Percentiles rank a stretch among this genome's conserved stretches.
These are phyloP conservation scores for Boletus rufocinnamomeus DNA, from an alignment of 768 basidiomycete species.

Conservation along the genomic window DNA sequence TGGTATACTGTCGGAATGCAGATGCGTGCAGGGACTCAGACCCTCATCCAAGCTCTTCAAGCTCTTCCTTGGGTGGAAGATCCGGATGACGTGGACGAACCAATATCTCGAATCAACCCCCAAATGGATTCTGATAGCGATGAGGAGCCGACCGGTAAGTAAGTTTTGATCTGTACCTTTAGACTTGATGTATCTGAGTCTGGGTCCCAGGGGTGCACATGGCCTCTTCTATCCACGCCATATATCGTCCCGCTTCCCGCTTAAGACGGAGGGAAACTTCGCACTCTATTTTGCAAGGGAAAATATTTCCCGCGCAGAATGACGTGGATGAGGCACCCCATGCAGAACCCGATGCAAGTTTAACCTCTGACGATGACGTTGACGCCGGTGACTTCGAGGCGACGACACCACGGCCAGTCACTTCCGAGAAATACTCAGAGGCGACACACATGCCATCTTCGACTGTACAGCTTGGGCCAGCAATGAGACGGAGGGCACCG, in stretches of 20 bases:
- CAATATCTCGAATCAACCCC: slow-evolving; percentile 42
- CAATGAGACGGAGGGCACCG: slow-evolving; percentile 25
- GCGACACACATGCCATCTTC: slow-evolving; percentile 2
- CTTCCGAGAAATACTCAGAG: slow-evolving; percentile 18
- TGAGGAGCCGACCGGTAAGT: slow-evolving; percentile 50
- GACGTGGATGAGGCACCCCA: slow-evolving; percentile 36
- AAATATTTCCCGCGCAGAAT: slow-evolving; percentile 11
- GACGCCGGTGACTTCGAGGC: slow-evolving; percentile 61
- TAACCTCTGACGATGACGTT: slow-evolving; percentile 53
- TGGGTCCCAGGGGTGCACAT: slow-evolving; percentile 45
- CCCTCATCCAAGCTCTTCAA: slow-evolving; percentile 85
- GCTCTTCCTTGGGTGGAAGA: slow-evolving; percentile 78
- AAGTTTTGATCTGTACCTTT: slow-evolving; percentile 8
- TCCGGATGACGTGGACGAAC: slow-evolving; percentile 69
- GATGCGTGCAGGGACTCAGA: slow-evolving; percentile 89
- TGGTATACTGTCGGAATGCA: slow-evolving; percentile 32
- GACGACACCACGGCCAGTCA: slow-evolving; percentile 43
- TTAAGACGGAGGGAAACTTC: slow-evolving; percentile 47
- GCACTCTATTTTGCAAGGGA: slow-evolving; percentile 17
- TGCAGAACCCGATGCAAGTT: slow-evolving; percentile 34
- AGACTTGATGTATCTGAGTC: background rate
- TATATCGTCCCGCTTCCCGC: slow-evolving; percentile 78
- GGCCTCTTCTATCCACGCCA: slow-evolving; percentile 87
- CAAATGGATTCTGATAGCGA: slow-evolving; percentile 60
- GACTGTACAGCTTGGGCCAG: slow-evolving; percentile 19